A percentile compares a stretch with the other conserved stretches of the same genome.
Conservation (phyloP, 2,329 filamentous ascomycete genomes). For the Catunica adiposa region DNA sequence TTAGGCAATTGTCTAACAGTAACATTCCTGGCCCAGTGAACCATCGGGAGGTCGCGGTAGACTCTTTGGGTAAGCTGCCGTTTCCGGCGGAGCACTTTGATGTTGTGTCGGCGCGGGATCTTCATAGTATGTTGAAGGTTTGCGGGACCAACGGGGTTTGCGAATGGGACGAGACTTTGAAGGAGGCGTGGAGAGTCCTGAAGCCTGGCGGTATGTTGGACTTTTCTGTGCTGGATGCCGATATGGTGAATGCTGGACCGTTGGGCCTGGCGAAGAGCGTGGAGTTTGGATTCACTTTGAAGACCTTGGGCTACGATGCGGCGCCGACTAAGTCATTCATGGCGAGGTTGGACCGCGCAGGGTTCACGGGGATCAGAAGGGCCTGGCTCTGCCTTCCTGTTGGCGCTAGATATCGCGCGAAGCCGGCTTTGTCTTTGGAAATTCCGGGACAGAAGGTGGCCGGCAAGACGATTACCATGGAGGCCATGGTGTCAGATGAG, state of each 20-base stretch:
- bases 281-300: slow-evolving; percentile 82
- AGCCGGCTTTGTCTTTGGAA: slow-evolving; percentile 21
- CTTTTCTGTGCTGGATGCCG: slow-evolving; percentile 76
- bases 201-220: slow-evolving; percentile 90
- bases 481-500: slow-evolving; percentile 32
- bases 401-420: slow-evolving; percentile 28
- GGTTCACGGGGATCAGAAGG: slow-evolving; percentile 66
- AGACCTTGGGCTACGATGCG: slow-evolving; percentile 79
- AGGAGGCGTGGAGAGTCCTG: slow-evolving; percentile 76
- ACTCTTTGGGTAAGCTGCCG: slow-evolving; percentile 62
- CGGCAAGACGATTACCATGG: too few species aligned
- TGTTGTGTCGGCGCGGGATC: slow-evolving; percentile 72
- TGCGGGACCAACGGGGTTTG: slow-evolving; percentile 51
- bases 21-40: slow-evolving; percentile 73
- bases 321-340: slow-evolving; percentile 69
- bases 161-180: slow-evolving; percentile 74
- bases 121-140: slow-evolving; percentile 71
- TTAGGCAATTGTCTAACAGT: slow-evolving; percentile 53
- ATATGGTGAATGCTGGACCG: slow-evolving; percentile 71
- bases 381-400: slow-evolving; percentile 84
- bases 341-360: slow-evolving; percentile 51
- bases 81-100: slow-evolving; percentile 81
- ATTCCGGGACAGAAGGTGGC: slow-evolving; percentile 32
- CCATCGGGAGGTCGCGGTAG: slow-evolving; percentile 67
- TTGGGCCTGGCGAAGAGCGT: slow-evolving; percentile 68